Evolutionary conservation across 768 basidiomycete species (phyloP).

Genomic region (Pleurotus tuoliensis): DNA sequence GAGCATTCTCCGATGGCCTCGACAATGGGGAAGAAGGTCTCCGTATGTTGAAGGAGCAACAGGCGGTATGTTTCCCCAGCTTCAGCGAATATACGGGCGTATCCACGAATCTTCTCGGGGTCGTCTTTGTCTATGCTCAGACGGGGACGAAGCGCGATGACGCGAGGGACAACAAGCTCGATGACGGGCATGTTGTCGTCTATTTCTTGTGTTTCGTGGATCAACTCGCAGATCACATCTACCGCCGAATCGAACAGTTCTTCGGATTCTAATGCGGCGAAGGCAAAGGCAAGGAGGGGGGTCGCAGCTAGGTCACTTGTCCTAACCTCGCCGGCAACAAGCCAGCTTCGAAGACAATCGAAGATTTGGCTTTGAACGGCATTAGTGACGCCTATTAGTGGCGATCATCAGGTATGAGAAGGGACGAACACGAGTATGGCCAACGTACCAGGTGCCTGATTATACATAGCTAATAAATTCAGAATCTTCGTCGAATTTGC

Average conservation of each 20-base stretch:
- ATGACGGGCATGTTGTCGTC: conserved; percentile 91
- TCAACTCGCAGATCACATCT: conserved; percentile 88
- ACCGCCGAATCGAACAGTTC: conserved; percentile 92
- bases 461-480: conserved; percentile 80
- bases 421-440: neutral
- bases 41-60: conserved; percentile 83
- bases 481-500: conserved; percentile 69
- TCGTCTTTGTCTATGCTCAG: conserved; percentile 67
- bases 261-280: conserved; percentile 80
- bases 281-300: conserved; percentile 77
- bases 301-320: conserved; percentile 62
- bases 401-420: neutral
- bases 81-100: conserved; percentile 91
- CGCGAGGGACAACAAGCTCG: conserved; percentile 80
- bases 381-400: conserved; percentile 69
- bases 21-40: conserved; percentile 92
- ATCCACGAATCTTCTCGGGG: conserved; percentile 83
- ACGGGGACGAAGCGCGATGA: conserved; percentile 67
- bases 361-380: conserved; percentile 81
- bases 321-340: conserved; percentile 79
- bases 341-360: conserved; percentile 82
- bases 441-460: conserved; percentile 76
- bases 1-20: conserved; percentile 93
- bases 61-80: conserved; percentile 95
- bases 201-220: conserved; percentile 97